These are phyloP conservation scores for Coccomyxa subellipsoidea DNA, from an alignment of 163 green algal genomes.

Conservation along the genomic window DNA sequence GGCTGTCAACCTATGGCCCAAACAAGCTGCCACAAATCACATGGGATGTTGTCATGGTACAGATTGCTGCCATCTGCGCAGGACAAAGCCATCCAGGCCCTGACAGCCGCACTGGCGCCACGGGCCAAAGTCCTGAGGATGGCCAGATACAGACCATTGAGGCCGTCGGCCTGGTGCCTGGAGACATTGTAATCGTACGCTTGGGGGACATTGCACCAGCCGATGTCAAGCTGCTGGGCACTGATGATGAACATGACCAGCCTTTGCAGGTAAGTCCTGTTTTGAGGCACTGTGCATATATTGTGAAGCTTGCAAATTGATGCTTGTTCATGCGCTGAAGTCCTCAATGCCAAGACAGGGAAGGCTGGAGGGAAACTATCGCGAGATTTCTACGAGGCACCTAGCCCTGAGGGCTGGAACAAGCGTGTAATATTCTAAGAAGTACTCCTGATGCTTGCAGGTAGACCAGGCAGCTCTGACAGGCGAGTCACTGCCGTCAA, in stretches of 20 bases:
- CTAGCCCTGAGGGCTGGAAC: too few species aligned
- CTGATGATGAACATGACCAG: constrained; percentile 52
- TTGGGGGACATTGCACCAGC: constrained; percentile 79
- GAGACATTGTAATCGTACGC: constrained; percentile 74
- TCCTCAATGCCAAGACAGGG: background rate
- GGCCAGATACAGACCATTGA: constrained; percentile 51
- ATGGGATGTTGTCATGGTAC: background rate
- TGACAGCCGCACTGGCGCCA: constrained; percentile 60
- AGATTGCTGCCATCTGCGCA: constrained; percentile 68
- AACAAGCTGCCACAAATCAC: background rate
- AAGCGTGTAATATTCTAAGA: too few species aligned
- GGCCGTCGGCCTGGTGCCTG: constrained; percentile 58
- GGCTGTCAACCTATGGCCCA: background rate
- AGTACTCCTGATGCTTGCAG: constrained; percentile 39
- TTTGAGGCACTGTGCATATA: background rate
- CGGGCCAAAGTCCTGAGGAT: constrained; percentile 62
- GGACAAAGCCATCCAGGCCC: constrained; percentile 82
- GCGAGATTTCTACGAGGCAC: background rate
- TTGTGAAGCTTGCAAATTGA: background rate
- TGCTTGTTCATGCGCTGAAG: background rate
- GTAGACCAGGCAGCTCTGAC: constrained; percentile 92
- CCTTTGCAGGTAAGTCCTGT: constrained; percentile 31
- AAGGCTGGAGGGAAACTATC: background rate
- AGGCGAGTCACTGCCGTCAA: constrained; percentile 87
- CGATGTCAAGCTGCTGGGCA: constrained; percentile 79